These are phyloP conservation scores for Phytophthora lateralis DNA, from an alignment of 352 stramenopile genomes.

Conservation along the genomic window DNA sequence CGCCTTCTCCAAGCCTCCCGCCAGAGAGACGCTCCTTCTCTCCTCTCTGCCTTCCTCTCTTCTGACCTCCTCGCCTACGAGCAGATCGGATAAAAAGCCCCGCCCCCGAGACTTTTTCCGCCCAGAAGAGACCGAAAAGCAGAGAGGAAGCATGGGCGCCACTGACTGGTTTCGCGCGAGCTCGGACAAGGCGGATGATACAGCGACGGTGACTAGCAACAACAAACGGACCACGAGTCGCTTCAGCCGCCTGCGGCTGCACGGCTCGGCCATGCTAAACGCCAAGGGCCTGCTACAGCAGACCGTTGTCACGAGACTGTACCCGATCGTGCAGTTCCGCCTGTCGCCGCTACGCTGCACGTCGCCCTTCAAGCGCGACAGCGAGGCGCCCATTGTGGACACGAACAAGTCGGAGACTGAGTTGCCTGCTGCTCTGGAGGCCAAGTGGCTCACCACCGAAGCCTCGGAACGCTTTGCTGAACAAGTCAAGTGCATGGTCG, in stretches of 20 bases:
- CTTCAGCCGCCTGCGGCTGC: conserved; percentile 40
- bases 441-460: conserved; percentile 56
- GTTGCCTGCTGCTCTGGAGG: conserved; percentile 14
- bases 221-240: conserved; percentile 23
- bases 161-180: conserved; percentile 39
- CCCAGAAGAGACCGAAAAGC: conserved; percentile 25
- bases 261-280: conserved; percentile 49
- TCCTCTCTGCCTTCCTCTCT: conserved; percentile 32
- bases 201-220: background rate
- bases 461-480: conserved; percentile 48
- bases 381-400: conserved; percentile 1
- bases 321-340: conserved; percentile 50
- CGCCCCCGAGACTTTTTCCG: background rate
- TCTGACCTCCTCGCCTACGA: conserved; percentile 2
- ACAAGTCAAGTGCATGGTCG: conserved; percentile 43
- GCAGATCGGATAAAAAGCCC: conserved; percentile 1
- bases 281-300: conserved; percentile 52
- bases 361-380: conserved; percentile 35
- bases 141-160: conserved; percentile 46
- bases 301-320: conserved; percentile 50
- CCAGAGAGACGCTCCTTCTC: conserved; percentile 14
- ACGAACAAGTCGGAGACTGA: conserved; percentile 21
- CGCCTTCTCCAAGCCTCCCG: background rate
- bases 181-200: conserved; percentile 17
- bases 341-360: conserved; percentile 40